phyloP scores from a whole-genome alignment of 1,284 basidiomycete species.

The Leucoagaricus sp. region DNA sequence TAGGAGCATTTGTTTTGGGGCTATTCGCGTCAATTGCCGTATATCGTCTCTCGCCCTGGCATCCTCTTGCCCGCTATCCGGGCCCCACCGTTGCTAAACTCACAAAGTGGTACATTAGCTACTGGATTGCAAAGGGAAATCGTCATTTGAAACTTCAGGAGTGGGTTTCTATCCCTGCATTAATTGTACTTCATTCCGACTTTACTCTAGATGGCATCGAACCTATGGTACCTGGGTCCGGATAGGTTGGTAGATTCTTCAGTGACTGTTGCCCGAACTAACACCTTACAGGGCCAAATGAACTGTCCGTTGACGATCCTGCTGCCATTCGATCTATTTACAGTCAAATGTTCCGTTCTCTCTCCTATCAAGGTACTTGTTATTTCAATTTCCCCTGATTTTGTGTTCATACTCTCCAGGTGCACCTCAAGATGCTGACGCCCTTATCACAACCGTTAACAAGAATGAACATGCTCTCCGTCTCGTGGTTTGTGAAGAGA shows the following conservation, averaged over 20 bases:
- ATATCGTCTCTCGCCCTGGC: slow-evolving; percentile 50
- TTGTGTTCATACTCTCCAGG: slow-evolving; percentile 3
- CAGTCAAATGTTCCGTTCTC: slow-evolving; percentile 19
- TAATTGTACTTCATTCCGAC: background rate
- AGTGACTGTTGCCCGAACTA: background rate
- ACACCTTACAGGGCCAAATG: slow-evolving; percentile 21
- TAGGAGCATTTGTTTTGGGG: background rate
- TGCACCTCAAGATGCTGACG: slow-evolving; percentile 21
- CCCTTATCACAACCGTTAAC: slow-evolving; percentile 19
- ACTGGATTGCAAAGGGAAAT: slow-evolving; percentile 7
- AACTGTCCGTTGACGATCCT: slow-evolving; percentile 20
- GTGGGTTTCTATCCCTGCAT: background rate
- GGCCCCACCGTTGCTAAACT: slow-evolving; percentile 41
- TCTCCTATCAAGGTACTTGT: slow-evolving; percentile 19
- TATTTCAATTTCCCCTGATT: background rate
- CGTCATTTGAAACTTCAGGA: slow-evolving; percentile 6
- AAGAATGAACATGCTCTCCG: slow-evolving; percentile 18
- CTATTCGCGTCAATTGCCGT: slow-evolving; percentile 29
- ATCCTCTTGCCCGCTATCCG: slow-evolving; percentile 46
- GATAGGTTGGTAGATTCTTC: background rate
- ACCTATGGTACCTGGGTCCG: slow-evolving; percentile 11
- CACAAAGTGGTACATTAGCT: slow-evolving; percentile 27
- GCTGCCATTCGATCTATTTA: slow-evolving; percentile 20
- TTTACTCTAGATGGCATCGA: background rate
- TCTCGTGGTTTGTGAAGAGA: slow-evolving; percentile 14